Percentiles rank a stretch among this genome's conserved stretches.
phyloP scores from a whole-genome alignment of 2,329 filamentous ascomycete species.

The Claviceps digitariae region DNA sequence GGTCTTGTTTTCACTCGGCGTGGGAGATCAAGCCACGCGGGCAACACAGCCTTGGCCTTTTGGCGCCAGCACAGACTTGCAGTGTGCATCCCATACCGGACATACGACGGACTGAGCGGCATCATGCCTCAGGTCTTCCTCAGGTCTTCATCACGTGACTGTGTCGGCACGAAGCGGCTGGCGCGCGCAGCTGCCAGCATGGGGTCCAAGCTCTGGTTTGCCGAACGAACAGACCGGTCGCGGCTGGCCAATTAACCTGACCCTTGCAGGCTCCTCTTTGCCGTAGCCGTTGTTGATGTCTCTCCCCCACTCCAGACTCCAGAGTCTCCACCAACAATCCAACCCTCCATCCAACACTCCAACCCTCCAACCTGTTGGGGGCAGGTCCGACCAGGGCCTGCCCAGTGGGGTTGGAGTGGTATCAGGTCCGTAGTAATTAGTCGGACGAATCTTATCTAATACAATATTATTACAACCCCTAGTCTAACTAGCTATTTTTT shows the following conservation, averaged over 20 bases:
- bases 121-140: too few species aligned
- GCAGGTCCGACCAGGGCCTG: too few species aligned
- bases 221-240: not conserved
- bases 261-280: not conserved
- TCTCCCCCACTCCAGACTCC: too few species aligned
- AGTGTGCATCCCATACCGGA: not conserved
- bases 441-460: too few species aligned
- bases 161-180: not conserved
- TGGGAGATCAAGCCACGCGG: not conserved
- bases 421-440: too few species aligned
- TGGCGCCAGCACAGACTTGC: not conserved
- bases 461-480: too few species aligned
- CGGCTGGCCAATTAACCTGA: not conserved
- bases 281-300: too few species aligned
- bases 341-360: too few species aligned
- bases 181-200: not conserved
- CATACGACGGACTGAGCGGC: not conserved
- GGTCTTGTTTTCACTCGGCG: not conserved
- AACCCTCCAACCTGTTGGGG: too few species aligned
- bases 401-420: too few species aligned
- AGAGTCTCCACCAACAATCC: too few species aligned
- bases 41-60: not conserved
- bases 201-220: not conserved
- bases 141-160: not conserved
- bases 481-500: too few species aligned